Conservation (phyloP, 345 rosid species). For the Erucastrum elatum region DNA sequence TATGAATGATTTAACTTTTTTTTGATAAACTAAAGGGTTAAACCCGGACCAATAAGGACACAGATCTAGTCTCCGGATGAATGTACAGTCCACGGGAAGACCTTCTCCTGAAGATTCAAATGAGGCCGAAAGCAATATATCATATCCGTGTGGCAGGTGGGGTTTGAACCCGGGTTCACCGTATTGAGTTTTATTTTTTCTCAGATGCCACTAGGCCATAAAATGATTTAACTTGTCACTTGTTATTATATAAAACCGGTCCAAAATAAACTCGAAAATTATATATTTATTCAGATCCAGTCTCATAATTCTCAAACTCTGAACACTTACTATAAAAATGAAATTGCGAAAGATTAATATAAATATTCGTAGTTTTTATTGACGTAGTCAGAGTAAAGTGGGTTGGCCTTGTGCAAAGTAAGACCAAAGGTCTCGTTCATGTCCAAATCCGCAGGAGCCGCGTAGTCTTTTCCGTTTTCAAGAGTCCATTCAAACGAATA, state of each 20-base stretch:
- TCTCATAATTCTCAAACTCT: not conserved
- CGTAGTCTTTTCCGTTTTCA: not conserved
- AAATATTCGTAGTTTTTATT: not conserved
- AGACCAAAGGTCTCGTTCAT: constrained; percentile 27
- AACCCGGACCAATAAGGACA: too few relatives aligned
- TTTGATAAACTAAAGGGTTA: too few relatives aligned
- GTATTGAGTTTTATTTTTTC: too few relatives aligned
- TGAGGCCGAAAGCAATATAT: too few relatives aligned
- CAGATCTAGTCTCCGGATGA: too few relatives aligned
- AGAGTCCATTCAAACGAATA: constrained; percentile 22
- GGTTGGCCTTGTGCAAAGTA: constrained; percentile 24
- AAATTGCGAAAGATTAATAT: constrained; percentile 1
- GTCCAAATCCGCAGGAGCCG: constrained; percentile 15
- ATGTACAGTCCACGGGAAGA: too few relatives aligned
- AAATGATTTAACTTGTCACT: too few relatives aligned
- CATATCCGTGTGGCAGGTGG: too few relatives aligned
- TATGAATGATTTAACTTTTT: too few relatives aligned
- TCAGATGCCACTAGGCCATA: too few relatives aligned
- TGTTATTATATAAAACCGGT: not conserved
- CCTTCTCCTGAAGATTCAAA: too few relatives aligned
- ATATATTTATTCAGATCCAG: not conserved
- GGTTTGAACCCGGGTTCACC: too few relatives aligned
- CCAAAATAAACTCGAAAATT: not conserved
- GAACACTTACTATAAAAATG: not conserved
- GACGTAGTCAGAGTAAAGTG: constrained; percentile 9